phyloP scores from a whole-genome alignment of 257 asterid genomes.

The Prunella vulgaris region DNA sequence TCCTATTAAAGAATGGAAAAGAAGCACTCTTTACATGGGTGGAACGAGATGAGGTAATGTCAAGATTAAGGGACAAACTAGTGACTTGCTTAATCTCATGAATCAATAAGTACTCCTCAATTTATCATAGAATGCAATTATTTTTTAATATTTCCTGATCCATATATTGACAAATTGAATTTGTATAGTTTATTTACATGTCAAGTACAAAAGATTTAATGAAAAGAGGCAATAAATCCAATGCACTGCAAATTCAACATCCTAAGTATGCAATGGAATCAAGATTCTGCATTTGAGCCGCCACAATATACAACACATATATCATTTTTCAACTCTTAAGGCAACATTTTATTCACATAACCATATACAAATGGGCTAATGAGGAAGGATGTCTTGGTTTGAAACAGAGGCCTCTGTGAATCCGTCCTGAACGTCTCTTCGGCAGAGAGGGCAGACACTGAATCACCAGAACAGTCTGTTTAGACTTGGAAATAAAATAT shows the following conservation, averaged over 20 bases:
- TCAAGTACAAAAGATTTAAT: neutral
- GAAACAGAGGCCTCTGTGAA: conserved; percentile 32
- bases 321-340: neutral
- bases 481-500: neutral
- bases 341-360: neutral
- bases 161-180: neutral
- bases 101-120: neutral
- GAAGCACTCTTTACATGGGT: no score
- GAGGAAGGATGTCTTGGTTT: conserved; percentile 13
- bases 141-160: neutral
- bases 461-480: conserved; percentile 19
- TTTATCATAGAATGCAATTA: neutral
- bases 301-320: neutral
- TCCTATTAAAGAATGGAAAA: no score
- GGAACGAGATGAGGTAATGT: neutral
- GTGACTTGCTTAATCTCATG: no score
- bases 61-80: no score
- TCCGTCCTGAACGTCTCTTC: conserved; percentile 65
- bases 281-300: neutral
- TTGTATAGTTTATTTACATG: neutral
- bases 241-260: neutral
- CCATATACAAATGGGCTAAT: neutral
- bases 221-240: conserved; percentile 7
- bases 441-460: conserved; percentile 82
- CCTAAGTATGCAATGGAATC: neutral